phyloP scores from a whole-genome alignment of 257 asterid species.

The Nicotiana otophora region DNA sequence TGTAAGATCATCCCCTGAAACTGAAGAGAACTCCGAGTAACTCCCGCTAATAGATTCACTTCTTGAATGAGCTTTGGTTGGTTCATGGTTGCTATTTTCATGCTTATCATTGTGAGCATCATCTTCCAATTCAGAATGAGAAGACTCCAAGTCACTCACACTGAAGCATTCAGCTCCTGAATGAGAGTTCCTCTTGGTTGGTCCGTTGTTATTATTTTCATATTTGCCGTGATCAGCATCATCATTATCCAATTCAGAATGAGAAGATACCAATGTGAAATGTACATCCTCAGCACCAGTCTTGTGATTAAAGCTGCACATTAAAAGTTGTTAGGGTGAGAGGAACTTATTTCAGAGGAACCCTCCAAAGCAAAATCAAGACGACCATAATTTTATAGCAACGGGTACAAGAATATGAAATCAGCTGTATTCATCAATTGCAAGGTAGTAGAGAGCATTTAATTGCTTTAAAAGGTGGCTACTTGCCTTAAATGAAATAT shows the following conservation, averaged over 20 bases:
- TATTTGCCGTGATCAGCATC: constrained; percentile 21
- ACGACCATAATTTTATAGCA: not conserved
- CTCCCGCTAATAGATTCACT: constrained; percentile 24
- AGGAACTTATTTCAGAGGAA: not conserved
- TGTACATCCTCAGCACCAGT: constrained; percentile 91
- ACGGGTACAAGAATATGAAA: not conserved
- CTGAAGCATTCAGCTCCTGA: constrained; percentile 23
- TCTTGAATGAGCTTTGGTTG: constrained; percentile 28
- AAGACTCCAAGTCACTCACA: constrained; percentile 42
- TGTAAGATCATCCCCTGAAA: constrained; percentile 38
- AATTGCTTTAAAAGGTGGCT: not conserved
- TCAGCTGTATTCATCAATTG: not conserved
- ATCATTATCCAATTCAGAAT: constrained; percentile 45
- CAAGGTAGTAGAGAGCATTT: not conserved
- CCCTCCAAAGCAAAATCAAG: not conserved
- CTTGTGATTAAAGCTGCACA: constrained; percentile 87
- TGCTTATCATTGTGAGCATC: constrained; percentile 29
- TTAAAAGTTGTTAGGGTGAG: constrained; percentile 11
- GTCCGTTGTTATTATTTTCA: constrained; percentile 26
- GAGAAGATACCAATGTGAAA: constrained; percentile 54
- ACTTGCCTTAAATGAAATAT: not conserved
- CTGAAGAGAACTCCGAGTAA: constrained; percentile 44
- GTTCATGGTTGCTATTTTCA: constrained; percentile 28
- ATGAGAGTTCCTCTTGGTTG: constrained; percentile 19
- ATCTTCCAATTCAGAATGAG: constrained; percentile 45